Evolutionary conservation across 768 basidiomycete species (phyloP).

Genomic region (Exsudoporus frostii): DNA sequence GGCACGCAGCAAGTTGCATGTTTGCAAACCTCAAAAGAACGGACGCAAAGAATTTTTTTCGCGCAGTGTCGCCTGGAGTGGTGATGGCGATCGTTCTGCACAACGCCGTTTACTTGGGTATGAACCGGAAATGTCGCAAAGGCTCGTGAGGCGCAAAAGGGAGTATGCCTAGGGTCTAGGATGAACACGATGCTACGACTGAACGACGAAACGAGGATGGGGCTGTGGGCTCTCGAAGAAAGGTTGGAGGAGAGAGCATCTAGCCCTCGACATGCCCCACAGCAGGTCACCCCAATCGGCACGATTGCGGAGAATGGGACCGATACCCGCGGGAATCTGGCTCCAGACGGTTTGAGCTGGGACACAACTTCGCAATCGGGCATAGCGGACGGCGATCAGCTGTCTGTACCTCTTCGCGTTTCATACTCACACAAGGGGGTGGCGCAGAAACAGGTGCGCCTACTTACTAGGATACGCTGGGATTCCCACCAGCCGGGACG

Average conservation of each 20-base stretch:
- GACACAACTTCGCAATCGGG: slow-evolving; percentile 1
- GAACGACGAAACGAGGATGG: background rate
- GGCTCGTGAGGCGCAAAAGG: background rate
- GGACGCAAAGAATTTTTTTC: background rate
- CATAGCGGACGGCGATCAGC: slow-evolving; percentile 27
- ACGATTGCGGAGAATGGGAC: background rate
- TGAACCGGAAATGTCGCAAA: slow-evolving; percentile 15
- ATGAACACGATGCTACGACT: background rate
- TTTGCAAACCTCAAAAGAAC: background rate
- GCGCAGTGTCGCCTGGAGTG: background rate
- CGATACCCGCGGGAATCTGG: slow-evolving; percentile 14
- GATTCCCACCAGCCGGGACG: slow-evolving; percentile 3
- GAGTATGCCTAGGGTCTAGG: slow-evolving; percentile 6
- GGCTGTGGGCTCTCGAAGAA: slow-evolving; percentile 1
- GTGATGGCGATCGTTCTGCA: background rate
- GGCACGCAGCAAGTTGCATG: background rate
- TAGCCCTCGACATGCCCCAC: background rate
- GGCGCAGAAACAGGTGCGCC: slow-evolving; percentile 8
- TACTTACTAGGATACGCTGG: background rate
- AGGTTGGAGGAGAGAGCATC: background rate
- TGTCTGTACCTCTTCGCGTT: slow-evolving; percentile 18
- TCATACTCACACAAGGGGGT: slow-evolving; percentile 21
- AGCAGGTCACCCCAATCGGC: background rate
- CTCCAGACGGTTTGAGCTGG: background rate
- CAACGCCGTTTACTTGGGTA: slow-evolving; percentile 21